Evolutionary conservation across 805 yeast species (phyloP), one percentile per base, ranked within the genome.

Genomic region (Teunomyces lycoperdinae): DNA sequence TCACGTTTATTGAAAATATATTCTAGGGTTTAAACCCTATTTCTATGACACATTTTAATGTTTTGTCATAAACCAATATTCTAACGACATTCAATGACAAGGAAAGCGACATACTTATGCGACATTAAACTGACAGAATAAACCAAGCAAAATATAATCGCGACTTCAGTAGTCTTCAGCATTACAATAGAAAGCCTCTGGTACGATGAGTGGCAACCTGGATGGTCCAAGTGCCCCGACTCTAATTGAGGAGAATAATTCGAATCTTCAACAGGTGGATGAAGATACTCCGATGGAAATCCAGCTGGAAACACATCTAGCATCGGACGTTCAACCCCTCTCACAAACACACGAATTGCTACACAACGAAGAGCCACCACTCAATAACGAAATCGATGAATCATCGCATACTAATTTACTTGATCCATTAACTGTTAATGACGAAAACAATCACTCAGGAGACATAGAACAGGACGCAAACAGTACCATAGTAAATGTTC

Each of bases 391-490:
- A 4, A 26, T 24, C 13, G 27, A 20, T 11, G 28, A n/a, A n/a
- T 16, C 30, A 7, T 9, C n/a, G 11, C 30, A 38, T 11, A n/a
- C 14, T 26, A 26, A 38, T 11, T 20, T 20, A 20, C 29, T 38
- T 38, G 41, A 26, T 10, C 41, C 41, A 26, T 9, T n/a, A 24
- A 5, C 10, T 26, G 41, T n/a, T 11, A 14, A 16, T 10, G 30
- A 38, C 9, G 41, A 26, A 9, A 32, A 20, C 13, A 26, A 30
- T 9, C n/a, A 13, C 9, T 13, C 14, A 24, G 41, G 20, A n/a
- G 33, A 42, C 27, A 39, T 24, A 11, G 44, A 42, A 10, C 44
- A 44, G 7, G 55, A 52, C 13, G 47, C 57, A 9, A 54, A 54
- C 33, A 52, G 50, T 8, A 46, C 56, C 9, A 24, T 34, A 6